Percentiles rank a stretch among this genome's conserved stretches.
Conservation (phyloP, 2,329 filamentous ascomycete species). For the Hypoxylon sp. region DNA sequence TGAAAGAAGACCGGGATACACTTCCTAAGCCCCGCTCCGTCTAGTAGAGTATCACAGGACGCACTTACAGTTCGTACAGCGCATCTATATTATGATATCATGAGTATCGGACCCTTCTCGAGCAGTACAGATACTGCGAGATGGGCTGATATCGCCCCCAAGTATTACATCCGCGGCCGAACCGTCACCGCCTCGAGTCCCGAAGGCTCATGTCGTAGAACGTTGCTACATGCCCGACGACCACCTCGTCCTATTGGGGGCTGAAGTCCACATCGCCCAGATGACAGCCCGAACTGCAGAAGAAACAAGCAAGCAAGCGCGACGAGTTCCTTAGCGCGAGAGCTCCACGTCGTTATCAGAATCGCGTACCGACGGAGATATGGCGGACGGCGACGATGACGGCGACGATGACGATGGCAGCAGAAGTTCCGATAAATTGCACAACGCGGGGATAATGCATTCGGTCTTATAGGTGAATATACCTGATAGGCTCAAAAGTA, state of each 20-base stretch:
- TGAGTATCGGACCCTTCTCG: constrained; percentile 4
- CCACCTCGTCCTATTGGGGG: constrained; percentile 4
- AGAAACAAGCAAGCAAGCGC: neutral
- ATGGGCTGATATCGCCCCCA: constrained; percentile 28
- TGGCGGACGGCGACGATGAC: neutral
- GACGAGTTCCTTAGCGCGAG: neutral
- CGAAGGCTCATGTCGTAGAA: constrained; percentile 24
- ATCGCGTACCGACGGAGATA: neutral
- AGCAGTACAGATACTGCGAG: constrained; percentile 2
- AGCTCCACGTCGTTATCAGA: neutral
- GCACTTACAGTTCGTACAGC: neutral
- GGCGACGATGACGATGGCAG: neutral
- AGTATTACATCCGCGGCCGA: neutral
- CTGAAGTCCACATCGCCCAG: neutral
- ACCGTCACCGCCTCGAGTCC: neutral
- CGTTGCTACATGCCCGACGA: constrained; percentile 7
- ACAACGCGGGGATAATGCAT: constrained; percentile 18
- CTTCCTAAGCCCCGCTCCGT: neutral
- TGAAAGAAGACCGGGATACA: neutral
- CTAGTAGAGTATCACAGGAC: neutral
- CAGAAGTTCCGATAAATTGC: neutral
- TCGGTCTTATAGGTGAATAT: constrained; percentile 16
- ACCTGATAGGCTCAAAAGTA: neutral
- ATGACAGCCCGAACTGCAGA: neutral
- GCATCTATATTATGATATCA: no score